Conservation (phyloP, 352 stramenopile genomes). For the Halophytophthora polymorphica region DNA sequence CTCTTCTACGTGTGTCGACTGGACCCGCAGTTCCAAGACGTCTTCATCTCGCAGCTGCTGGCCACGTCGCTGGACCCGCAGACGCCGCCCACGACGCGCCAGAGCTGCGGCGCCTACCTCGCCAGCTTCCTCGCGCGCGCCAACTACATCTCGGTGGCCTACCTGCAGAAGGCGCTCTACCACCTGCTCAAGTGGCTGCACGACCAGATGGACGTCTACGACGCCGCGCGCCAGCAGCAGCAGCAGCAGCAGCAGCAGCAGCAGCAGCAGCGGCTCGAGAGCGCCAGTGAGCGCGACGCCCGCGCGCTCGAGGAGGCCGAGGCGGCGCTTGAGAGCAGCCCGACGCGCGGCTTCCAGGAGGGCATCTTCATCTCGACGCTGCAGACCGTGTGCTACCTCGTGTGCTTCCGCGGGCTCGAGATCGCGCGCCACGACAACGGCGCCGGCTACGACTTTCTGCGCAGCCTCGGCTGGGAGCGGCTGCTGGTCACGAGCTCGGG, state of each 20-base stretch:
- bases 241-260: slow-evolving; percentile 3
- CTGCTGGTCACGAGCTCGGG: slow-evolving; percentile 51
- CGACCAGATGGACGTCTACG: slow-evolving; percentile 91
- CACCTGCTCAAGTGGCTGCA: slow-evolving; percentile 93
- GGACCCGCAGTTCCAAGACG: slow-evolving; percentile 75
- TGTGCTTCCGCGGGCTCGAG: slow-evolving; percentile 95
- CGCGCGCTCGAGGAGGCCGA: slow-evolving; percentile 26
- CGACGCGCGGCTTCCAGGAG: slow-evolving; percentile 45
- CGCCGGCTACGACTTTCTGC: slow-evolving; percentile 73
- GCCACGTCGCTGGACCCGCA: slow-evolving; percentile 75
- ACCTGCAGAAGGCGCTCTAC: slow-evolving; percentile 91
- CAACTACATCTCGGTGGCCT: slow-evolving; percentile 91
- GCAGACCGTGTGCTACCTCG: slow-evolving; percentile 97
- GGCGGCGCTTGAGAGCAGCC: slow-evolving; percentile 17
- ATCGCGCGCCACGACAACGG: slow-evolving; percentile 62
- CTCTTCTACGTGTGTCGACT: slow-evolving; percentile 87
- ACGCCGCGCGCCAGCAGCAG: slow-evolving; percentile 36
- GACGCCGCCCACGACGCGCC: slow-evolving; percentile 84
- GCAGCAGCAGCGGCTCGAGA: slow-evolving; percentile 10
- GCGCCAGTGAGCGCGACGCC: slow-evolving; percentile 18
- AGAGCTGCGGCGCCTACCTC: slow-evolving; percentile 94
- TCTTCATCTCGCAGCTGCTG: slow-evolving; percentile 82
- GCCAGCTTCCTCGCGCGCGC: slow-evolving; percentile 95
- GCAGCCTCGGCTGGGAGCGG: slow-evolving; percentile 78
- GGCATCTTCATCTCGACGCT: slow-evolving; percentile 80